Base-by-base conservation (phyloP, 2,329 filamentous ascomycete genomes). In the Claviceps quebecensis region DNA sequence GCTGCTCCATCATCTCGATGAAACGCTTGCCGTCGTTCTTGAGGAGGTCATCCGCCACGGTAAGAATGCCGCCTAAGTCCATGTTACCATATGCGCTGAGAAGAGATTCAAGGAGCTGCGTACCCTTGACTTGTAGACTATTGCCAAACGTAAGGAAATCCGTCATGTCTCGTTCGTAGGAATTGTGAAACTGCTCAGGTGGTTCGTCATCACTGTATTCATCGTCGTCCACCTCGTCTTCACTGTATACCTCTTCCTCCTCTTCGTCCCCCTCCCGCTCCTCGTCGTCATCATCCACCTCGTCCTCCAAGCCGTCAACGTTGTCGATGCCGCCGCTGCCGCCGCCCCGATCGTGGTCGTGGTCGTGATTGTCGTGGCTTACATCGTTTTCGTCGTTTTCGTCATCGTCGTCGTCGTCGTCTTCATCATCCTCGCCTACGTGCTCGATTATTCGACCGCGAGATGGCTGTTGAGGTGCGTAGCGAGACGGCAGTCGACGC, bases 1-100 rank as follows among this genome's bases (percentile, higher is more conserved):
- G 78, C 71, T 97, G 91, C 68, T 98, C 93, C 93, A 98, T 98
- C 93, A 98, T 98, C 67, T 98, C 93, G 69, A 98, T 98, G 72
- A 98, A 98, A 65, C 95, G 95, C 69, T 95, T 95, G 62, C 93
- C 93, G 69, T 98, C 93, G 69, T 98, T 98, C 69, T 97, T 97
- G 56, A 98, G 79, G 58, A 98, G 77, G 71, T 98, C 93, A 74
- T 98, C 93, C 67, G 93, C 93, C 64, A 98, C 93, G 58, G 93
- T 98, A 66, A 98, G 82, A 69, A 98, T 96, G 65, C 93, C 94
- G 74, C 93, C 90, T 88, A 78, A 68, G 63, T 69, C 67, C 67
- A 68, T 68, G 68, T 70, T 71, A 72, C 67, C 69, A 72, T 69
- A 65, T 66, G 62, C 65, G 65, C 58, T 63, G 57, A 69, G 64